Percentiles rank a stretch among this genome's conserved stretches.
phyloP scores from a whole-genome alignment of 2,329 filamentous ascomycete genomes.

The Colletotrichum neosansevieriae region DNA sequence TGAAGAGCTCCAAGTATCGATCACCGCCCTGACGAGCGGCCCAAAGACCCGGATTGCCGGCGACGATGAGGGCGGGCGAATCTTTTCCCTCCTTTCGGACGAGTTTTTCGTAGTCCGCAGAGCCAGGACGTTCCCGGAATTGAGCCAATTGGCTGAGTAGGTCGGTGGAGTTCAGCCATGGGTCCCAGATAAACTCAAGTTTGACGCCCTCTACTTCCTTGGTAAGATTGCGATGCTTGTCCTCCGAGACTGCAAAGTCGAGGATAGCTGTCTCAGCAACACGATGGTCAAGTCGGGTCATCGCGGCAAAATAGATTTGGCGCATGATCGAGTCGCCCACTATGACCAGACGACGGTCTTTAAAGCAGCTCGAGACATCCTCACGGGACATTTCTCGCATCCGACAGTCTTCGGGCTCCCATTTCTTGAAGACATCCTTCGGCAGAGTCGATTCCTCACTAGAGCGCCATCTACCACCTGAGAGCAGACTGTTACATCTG shows the following conservation, averaged over 20 bases:
- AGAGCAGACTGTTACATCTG: conserved; percentile 65
- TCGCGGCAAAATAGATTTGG: conserved; percentile 68
- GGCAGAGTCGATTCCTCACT: conserved; percentile 46
- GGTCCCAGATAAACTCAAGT: conserved; percentile 67
- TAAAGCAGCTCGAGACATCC: conserved; percentile 67
- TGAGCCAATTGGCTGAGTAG: conserved; percentile 35
- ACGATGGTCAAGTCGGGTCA: conserved; percentile 34
- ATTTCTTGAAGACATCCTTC: conserved; percentile 55
- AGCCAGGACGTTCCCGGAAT: conserved; percentile 35
- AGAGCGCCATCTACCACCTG: conserved; percentile 62
- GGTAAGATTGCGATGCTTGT: conserved; percentile 37
- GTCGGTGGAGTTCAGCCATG: conserved; percentile 64
- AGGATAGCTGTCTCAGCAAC: conserved; percentile 33
- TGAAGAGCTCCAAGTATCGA: conserved; percentile 59
- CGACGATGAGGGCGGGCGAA: conserved; percentile 59
- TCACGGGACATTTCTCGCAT: conserved; percentile 65
- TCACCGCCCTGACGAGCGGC: conserved; percentile 63
- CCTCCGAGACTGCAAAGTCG: conserved; percentile 33
- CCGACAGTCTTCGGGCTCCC: conserved; percentile 72
- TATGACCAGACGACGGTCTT: conserved; percentile 65
- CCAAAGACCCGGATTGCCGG: conserved; percentile 68
- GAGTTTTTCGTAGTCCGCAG: conserved; percentile 31
- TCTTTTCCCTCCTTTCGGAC: conserved; percentile 29
- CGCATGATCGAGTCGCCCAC: conserved; percentile 71
- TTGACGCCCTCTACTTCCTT: conserved; percentile 34